Evolutionary conservation across 2,329 filamentous ascomycete species (phyloP).

Genomic region (Plenodomus lindquistii): DNA sequence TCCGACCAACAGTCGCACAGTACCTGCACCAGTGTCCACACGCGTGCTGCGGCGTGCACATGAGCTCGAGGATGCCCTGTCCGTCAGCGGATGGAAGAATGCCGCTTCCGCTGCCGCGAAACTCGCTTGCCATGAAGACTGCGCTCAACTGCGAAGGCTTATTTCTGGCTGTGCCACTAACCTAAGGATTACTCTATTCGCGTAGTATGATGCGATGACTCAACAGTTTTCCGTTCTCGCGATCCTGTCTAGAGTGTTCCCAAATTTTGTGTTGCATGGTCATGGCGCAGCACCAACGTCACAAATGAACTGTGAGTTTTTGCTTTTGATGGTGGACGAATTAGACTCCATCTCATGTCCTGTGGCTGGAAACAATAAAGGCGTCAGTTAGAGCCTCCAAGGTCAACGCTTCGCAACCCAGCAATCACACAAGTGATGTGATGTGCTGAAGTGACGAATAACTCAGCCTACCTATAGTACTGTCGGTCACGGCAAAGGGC

Average conservation of each 20-base stretch:
- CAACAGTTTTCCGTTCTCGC: not conserved
- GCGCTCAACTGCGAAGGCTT: constrained; percentile 21
- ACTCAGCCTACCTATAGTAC: not conserved
- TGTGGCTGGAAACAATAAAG: not conserved
- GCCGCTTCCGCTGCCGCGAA: constrained; percentile 7
- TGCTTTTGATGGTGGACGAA: not conserved
- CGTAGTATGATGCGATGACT: not conserved
- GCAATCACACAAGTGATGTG: constrained; percentile 13
- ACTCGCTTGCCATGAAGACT: constrained; percentile 27
- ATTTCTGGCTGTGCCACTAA: constrained; percentile 18
- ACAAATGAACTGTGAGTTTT: no score
- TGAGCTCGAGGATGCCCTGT: constrained; percentile 12
- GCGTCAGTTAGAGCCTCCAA: constrained; percentile 1
- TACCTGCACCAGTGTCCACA: constrained; percentile 23
- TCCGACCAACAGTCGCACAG: constrained; percentile 23
- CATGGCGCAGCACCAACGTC: no score
- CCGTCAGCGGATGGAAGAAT: constrained; percentile 12
- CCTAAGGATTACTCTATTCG: not conserved
- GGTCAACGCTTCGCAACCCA: constrained; percentile 25
- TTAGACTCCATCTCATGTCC: not conserved
- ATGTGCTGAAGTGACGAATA: not conserved
- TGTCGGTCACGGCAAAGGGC: not conserved
- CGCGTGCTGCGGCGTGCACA: constrained; percentile 9
- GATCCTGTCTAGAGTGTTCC: no score
- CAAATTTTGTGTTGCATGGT: no score